Conservation (phyloP, 176 grass and related monocot species). For the Tuctoria greenei region DNA sequence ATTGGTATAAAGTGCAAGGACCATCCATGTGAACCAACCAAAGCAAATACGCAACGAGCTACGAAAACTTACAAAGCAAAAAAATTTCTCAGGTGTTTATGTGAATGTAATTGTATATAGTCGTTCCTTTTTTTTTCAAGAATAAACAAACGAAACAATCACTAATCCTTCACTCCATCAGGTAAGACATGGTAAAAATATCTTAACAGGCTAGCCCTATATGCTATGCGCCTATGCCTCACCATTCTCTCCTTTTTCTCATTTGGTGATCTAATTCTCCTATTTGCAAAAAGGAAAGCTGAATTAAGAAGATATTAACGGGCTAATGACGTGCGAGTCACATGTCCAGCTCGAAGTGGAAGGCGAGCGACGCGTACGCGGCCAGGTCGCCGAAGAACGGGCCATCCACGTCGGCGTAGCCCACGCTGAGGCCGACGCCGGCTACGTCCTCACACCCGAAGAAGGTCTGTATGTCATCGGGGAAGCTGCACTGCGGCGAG, state of each 20-base stretch:
- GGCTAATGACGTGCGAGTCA: neutral
- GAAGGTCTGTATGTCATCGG: conserved; percentile 85
- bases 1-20: neutral
- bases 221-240: conserved; percentile 14
- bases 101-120: conserved; percentile 22
- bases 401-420: conserved; percentile 51
- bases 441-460: conserved; percentile 63
- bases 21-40: conserved; percentile 7
- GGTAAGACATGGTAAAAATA: conserved; percentile 24
- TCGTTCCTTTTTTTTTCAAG: conserved; percentile 33
- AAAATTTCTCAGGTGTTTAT: neutral
- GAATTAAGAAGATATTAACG: conserved; percentile 18
- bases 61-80: too few relatives aligned
- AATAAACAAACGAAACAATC: conserved; percentile 51
- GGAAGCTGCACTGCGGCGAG: conserved; percentile 66
- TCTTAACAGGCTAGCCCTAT: neutral
- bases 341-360: conserved; percentile 70
- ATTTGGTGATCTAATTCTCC: conserved; percentile 21
- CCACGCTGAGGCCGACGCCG: neutral
- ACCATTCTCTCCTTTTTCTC: conserved; percentile 6
- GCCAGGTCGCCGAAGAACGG: conserved; percentile 75
- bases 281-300: conserved; percentile 46
- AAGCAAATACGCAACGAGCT: neutral
- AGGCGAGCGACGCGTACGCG: conserved; percentile 54
- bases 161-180: conserved; percentile 3